Evolutionary conservation across 2,329 filamentous ascomycete species (phyloP), one percentile per base, ranked within the genome.

Genomic region (Neonectria coccinea): DNA sequence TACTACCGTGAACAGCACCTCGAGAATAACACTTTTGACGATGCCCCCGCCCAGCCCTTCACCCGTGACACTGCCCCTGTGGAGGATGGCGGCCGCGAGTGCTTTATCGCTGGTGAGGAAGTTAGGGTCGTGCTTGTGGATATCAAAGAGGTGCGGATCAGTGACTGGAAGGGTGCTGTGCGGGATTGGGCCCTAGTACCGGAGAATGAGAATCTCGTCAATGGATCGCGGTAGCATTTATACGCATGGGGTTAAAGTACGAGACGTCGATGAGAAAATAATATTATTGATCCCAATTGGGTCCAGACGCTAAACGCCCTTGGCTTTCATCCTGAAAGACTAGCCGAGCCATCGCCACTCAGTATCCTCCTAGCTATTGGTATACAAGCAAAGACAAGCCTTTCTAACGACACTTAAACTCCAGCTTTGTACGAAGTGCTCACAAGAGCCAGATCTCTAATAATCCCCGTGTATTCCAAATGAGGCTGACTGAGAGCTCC

Each of bases 121-220:
- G 94, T 97, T 2, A 86, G 92, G 53, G 94, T 97, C 7, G 93
- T 98, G 36, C 87, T 95, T 6, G 96, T 98, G 8, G 88, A 86
- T 72, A 93, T 98, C 71, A 87, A 86, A 73, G 92, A 94, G 76
- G 94, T 96, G 53, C 87, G 94, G 74, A 97, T 97, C 73, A 94
- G 92, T 69, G 96, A 97, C 78, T 97, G 92, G 92, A 97, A 97
- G 82, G 95, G 96, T n/a, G 88, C 89, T 14, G 93, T 98, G 5
- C 88, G 91, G 73, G 95, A 98, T 76, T 98, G 83, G 81, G 84
- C 84, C 1, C 74, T 88, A 64, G 78, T 79, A 3, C 76, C 80
- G n/a, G 76, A 53, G 36, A 42, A 76, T 29, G 76, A 62, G 4
- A 64, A 67, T 1, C 59, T 75, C 20, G 73, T 84, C 11, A 86